These are phyloP conservation scores for Penicillium corylophilum DNA, from an alignment of 2,329 filamentous ascomycete species.

Conservation along the genomic window DNA sequence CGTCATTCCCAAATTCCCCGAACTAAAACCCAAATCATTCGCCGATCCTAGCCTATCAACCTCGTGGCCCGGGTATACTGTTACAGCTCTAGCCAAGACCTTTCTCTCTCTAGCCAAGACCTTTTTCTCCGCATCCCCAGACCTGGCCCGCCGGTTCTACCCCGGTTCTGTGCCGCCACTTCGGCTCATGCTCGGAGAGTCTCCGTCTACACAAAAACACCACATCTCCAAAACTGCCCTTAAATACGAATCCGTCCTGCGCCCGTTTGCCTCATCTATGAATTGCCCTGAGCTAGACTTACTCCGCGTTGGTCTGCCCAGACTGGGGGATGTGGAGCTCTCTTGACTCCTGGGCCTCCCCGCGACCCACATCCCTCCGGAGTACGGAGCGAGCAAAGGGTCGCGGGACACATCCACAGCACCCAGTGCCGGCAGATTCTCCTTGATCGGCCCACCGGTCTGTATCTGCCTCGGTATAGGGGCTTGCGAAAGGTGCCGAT, in stretches of 20 bases:
- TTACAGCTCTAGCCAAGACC: neutral
- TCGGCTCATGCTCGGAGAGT: neutral
- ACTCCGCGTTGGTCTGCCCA: conserved; percentile 6
- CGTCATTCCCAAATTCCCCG: neutral
- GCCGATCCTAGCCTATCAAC: neutral
- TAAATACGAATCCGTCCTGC: neutral
- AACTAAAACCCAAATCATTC: neutral
- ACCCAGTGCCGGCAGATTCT: neutral
- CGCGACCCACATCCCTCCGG: conserved; percentile 11
- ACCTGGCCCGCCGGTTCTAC: neutral
- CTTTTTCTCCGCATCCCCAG: neutral
- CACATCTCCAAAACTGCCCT: neutral
- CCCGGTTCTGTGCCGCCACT: neutral
- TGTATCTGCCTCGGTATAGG: neutral
- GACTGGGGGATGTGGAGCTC: conserved; percentile 11
- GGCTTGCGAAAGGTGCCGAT: conserved; percentile 1
- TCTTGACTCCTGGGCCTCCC: conserved; percentile 1
- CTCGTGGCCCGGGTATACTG: neutral
- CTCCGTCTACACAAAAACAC: neutral
- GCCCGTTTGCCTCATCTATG: neutral
- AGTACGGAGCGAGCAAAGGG: neutral
- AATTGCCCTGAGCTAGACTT: conserved; percentile 3
- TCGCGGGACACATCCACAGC: neutral
- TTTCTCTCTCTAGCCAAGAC: neutral
- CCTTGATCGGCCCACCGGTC: conserved; percentile 5